Base-by-base conservation (phyloP, 768 basidiomycete species). In the Tremella mesenterica region DNA sequence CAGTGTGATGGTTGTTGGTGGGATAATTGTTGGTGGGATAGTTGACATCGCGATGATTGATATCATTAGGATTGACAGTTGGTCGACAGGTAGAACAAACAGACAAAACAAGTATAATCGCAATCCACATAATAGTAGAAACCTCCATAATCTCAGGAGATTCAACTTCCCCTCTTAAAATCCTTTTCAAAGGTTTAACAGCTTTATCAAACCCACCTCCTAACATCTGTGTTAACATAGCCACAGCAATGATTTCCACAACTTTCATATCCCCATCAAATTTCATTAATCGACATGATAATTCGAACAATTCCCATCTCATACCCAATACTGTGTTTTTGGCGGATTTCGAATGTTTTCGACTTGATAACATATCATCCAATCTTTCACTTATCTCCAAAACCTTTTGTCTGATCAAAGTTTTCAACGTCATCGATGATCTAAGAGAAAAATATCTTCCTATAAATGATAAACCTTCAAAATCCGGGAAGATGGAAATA, bases 51-150 rank as follows among this genome's bases (percentile, higher is more conserved):
- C n/a, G n/a, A n/a, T n/a, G n/a, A n/a, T n/a, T n/a, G n/a, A n/a
- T n/a, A n/a, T n/a, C n/a, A n/a, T n/a, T n/a, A n/a, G n/a, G n/a
- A n/a, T n/a, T n/a, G 14, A 0, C 5, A 20, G 21, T 75, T 72
- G 43, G 14, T 47, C 44, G 38, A 63, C 31, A 23, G 39, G 23
- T 36, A n/a, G n/a, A n/a, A n/a, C n/a, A n/a, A 52, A 54, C 46
- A 28, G 41, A 13, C 25, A 83, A 57, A 28, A 79, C 53, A 59
- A 87, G 81, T 30, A 86, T 76, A 20, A 89, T 63, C 31, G 80
- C 81, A 44, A 88, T 76, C 91, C 90, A 93, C 16, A 85, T 59
- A 61, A 88, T 84, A 1, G 80, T 77, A 0, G 78, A 76, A 38
- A 75, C 76, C 57, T 78, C 74, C 12, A 75, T 57, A 39, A 79